phyloP scores from a whole-genome alignment of 306 rosid species.

The Erythrophleum fordii region DNA sequence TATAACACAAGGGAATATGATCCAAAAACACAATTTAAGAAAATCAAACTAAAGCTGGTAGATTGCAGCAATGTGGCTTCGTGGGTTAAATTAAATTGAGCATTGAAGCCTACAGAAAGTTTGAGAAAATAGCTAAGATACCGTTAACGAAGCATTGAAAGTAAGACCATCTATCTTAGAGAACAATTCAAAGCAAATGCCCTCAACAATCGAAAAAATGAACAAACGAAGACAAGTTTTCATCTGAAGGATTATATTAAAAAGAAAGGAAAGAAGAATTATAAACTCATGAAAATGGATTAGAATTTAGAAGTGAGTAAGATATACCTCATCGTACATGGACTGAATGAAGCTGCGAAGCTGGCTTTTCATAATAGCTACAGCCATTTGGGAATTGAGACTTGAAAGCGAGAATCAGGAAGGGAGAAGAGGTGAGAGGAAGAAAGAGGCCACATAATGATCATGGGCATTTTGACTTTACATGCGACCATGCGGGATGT shows the following conservation, averaged over 20 bases:
- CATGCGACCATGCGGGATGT: neutral
- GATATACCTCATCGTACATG: constrained; percentile 33
- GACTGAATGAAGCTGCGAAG: constrained; percentile 23
- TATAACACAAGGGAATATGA: neutral
- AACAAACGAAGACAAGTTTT: too few species aligned
- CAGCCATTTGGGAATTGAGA: constrained; percentile 6
- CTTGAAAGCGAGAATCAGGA: neutral
- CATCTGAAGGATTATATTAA: too few species aligned
- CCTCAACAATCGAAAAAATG: too few species aligned
- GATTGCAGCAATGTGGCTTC: neutral
- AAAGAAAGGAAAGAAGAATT: too few species aligned
- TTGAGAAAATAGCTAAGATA: too few species aligned
- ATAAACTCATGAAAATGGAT: neutral
- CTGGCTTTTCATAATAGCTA: constrained; percentile 7
- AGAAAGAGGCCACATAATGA: neutral
- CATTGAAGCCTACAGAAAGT: too few species aligned
- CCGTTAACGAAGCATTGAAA: too few species aligned
- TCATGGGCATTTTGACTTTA: neutral
- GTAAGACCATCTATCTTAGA: too few species aligned
- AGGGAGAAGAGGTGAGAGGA: neutral
- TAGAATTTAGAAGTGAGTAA: neutral
- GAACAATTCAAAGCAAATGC: too few species aligned
- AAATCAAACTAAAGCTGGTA: neutral
- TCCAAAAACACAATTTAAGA: neutral
- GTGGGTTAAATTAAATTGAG: too few species aligned